Evolutionary conservation across 2,329 filamentous ascomycete genomes (phyloP).

Genomic region (Pseudogymnoascus sp.): DNA sequence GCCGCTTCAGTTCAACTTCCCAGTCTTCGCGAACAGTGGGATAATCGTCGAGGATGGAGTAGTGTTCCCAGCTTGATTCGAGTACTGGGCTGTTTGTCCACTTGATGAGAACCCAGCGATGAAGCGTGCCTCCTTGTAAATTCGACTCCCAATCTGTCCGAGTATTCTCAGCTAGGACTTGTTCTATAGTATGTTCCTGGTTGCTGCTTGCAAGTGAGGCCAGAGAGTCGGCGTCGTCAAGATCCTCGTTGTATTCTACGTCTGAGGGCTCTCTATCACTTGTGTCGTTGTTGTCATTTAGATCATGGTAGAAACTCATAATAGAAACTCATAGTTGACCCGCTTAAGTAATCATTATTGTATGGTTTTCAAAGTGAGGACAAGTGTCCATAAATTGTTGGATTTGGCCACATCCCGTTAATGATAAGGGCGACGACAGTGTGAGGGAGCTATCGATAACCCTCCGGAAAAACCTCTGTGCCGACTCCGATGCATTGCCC

Average conservation of each 20-base stretch:
- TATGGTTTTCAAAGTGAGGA: neutral
- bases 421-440: neutral
- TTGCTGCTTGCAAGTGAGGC: conserved; percentile 27
- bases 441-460: neutral
- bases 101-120: conserved; percentile 28
- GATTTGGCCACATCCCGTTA: conserved; percentile 6
- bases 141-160: conserved; percentile 7
- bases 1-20: conserved; percentile 22
- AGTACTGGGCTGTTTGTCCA: conserved; percentile 28
- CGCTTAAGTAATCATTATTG: conserved; percentile 1
- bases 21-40: conserved; percentile 24
- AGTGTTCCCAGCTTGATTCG: conserved; percentile 26
- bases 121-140: conserved; percentile 16
- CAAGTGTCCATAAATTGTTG: conserved; percentile 3
- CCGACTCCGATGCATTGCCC: neutral
- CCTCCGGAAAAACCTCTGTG: conserved; percentile 2
- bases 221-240: conserved; percentile 23
- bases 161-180: conserved; percentile 23
- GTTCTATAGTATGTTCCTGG: conserved; percentile 25
- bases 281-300: conserved; percentile 7
- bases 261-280: conserved; percentile 3
- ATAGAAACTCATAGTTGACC: conserved; percentile 7
- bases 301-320: conserved; percentile 6
- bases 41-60: conserved; percentile 17
- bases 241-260: conserved; percentile 10